These are phyloP conservation scores for Blepharisma undulans DNA, from an alignment of 169 alveolate genomes.

Conservation along the genomic window DNA sequence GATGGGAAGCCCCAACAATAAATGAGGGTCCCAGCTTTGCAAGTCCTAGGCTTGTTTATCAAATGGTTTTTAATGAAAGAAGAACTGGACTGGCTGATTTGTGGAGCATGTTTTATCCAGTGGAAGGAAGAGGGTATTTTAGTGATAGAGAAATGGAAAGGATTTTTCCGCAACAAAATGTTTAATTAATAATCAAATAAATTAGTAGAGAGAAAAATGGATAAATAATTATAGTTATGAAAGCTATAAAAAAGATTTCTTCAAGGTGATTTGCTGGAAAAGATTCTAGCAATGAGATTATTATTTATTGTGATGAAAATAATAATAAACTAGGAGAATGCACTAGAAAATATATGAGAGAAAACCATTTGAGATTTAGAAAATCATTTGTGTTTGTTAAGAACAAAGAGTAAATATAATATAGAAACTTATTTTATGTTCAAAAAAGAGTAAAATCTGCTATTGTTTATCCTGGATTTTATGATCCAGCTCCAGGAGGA, in stretches of 20 bases:
- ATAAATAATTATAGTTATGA: no score
- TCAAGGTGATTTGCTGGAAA: no score
- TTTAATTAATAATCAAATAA: not conserved
- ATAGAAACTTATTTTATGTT: constrained; percentile 3
- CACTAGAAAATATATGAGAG: not conserved
- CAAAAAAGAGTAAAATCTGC: not conserved
- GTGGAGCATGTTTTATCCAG: constrained; percentile 28
- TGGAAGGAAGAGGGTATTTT: constrained; percentile 12
- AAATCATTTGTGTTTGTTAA: not conserved
- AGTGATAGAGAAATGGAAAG: constrained; percentile 5
- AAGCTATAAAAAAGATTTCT: no score
- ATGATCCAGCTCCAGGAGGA: constrained; percentile 37
- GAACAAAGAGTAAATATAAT: not conserved
- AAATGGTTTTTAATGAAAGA: not conserved
- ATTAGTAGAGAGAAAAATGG: not conserved
- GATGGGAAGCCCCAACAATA: not conserved
- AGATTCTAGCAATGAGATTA: no score
- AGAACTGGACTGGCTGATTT: not conserved
- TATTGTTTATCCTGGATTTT: constrained; percentile 21
- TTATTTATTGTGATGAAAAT: not conserved
- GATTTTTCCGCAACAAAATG: constrained; percentile 13
- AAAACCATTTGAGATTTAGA: not conserved
- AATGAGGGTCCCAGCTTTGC: not conserved
- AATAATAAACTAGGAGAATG: not conserved
- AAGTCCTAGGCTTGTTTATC: constrained; percentile 22